Conservation (phyloP, 805 yeast species). For the Candida multigemmis region DNA sequence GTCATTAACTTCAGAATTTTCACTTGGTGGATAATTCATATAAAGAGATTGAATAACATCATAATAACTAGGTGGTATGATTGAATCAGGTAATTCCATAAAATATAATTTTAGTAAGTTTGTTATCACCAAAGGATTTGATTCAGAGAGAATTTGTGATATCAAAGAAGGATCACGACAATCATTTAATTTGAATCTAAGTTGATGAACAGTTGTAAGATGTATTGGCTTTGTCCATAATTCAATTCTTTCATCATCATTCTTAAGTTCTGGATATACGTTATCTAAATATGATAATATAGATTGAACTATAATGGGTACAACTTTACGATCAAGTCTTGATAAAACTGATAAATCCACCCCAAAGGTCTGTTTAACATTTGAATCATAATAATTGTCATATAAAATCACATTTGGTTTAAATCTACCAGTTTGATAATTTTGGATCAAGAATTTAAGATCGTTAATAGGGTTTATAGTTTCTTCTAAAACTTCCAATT, state of each 20-base stretch:
- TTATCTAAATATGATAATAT: conserved; percentile 60
- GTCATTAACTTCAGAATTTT: conserved; percentile 25
- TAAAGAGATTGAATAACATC: conserved; percentile 66
- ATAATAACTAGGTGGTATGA: conserved; percentile 55
- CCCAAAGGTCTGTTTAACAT: conserved; percentile 67
- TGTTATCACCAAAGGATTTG: conserved; percentile 52
- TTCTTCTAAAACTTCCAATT: conserved; percentile 56
- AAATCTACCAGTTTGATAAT: conserved; percentile 66
- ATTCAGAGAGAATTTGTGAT: conserved; percentile 21
- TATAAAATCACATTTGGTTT: conserved; percentile 64
- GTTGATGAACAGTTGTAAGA: conserved; percentile 48
- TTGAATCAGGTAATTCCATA: conserved; percentile 71
- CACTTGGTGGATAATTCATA: conserved; percentile 23
- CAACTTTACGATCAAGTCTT: conserved; percentile 61
- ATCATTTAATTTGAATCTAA: conserved; percentile 47
- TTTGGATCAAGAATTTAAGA: conserved; percentile 54
- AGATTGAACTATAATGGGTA: conserved; percentile 59
- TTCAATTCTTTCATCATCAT: conserved; percentile 59
- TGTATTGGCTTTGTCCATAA: conserved; percentile 65
- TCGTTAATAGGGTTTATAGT: conserved; percentile 65
- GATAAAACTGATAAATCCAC: conserved; percentile 66
- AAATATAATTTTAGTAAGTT: conserved; percentile 64
- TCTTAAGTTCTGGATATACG: conserved; percentile 57
- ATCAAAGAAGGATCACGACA: conserved; percentile 18
- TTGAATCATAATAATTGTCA: conserved; percentile 71